Conservation (phyloP, 164 flowering plant genomes). For the Macadamia tetraphylla region DNA sequence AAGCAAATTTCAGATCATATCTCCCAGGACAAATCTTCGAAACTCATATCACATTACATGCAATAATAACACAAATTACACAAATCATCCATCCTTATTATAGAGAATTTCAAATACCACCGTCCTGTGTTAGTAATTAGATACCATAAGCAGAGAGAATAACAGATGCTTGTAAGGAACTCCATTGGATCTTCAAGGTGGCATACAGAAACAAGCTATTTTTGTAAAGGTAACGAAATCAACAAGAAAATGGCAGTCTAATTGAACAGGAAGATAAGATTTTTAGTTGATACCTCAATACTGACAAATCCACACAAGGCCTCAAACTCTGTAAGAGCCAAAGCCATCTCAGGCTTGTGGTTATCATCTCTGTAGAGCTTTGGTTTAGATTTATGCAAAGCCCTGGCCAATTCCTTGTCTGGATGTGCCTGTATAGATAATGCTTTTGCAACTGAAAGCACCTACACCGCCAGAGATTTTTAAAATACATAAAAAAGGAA, state of each 20-base stretch:
- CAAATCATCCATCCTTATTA: background rate
- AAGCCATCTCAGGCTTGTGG: conserved; percentile 97
- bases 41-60: no score
- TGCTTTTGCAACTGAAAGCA: conserved; percentile 82
- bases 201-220: background rate
- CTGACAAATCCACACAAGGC: conserved; percentile 83
- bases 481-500: background rate
- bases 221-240: background rate
- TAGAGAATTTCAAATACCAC: no score
- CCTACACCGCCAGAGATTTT: conserved; percentile 35
- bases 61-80: background rate
- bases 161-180: background rate
- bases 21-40: no score
- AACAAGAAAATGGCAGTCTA: background rate
- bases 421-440: conserved; percentile 98
- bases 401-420: conserved; percentile 67
- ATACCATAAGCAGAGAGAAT: background rate
- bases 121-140: no score
- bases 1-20: no score
- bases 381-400: conserved; percentile 54
- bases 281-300: conserved; percentile 44
- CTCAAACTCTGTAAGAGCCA: conserved; percentile 81
- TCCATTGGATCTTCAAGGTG: no score
- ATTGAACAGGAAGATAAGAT: background rate
- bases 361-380: conserved; percentile 66